Evolutionary conservation across 176 grass and related monocot genomes (phyloP).

Genomic region (Aegilops tauschii): DNA sequence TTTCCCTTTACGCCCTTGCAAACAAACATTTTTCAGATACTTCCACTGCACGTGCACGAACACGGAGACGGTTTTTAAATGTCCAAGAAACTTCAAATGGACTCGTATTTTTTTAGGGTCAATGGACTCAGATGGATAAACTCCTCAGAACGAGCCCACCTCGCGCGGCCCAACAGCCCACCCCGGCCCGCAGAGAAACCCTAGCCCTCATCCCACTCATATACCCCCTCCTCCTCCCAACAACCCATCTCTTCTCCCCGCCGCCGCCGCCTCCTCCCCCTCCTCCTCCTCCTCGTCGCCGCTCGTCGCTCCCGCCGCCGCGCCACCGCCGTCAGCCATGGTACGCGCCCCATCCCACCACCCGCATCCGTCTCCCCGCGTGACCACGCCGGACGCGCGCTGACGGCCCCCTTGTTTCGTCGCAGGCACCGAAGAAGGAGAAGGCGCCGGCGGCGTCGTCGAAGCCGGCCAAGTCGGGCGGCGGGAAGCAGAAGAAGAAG

Average conservation of each 20-base stretch:
- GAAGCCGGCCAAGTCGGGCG: slow-evolving; percentile 61
- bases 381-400: too few species aligned
- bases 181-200: neutral
- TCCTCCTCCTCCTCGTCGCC: neutral
- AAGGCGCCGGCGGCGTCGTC: slow-evolving; percentile 50
- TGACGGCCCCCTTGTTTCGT: neutral
- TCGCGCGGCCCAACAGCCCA: neutral
- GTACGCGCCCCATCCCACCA: neutral
- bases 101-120: too few species aligned
- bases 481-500: slow-evolving; percentile 64
- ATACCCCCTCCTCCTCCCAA: neutral
- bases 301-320: neutral
- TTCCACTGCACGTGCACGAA: too few species aligned
- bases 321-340: neutral
- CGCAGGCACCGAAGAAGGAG: slow-evolving; percentile 55
- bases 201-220: neutral
- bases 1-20: too few species aligned
- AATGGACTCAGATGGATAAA: too few species aligned
- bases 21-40: too few species aligned
- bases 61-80: too few species aligned
- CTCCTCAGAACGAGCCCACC: too few species aligned
- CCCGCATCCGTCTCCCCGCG: neutral
- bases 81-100: too few species aligned
- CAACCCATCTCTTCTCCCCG: neutral
- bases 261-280: neutral